Base-by-base conservation (phyloP, 441 rosid species). In the Gossypium trilobum region DNA sequence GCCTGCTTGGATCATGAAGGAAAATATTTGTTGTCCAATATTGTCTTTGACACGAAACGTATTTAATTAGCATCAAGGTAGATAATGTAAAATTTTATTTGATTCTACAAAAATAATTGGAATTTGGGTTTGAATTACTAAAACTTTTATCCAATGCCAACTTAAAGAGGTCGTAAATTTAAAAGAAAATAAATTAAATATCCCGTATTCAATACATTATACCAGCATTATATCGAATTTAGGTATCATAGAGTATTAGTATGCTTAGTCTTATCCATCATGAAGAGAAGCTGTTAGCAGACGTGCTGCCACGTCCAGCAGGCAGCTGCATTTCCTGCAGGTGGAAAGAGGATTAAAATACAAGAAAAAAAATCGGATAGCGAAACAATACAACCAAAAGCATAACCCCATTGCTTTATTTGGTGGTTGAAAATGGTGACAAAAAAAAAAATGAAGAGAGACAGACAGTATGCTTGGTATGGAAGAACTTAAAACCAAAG, bases 401-500 rank as follows among this genome's bases (percentile, higher is more conserved):
- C 27, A 2, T 7, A 61, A 42, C 46, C 2, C 2, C 1, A 1
- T 55, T 56, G 54, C 52, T 54, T 54, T 23, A 54, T 50, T 68
- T 33, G 73, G 73, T 52, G 52, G 63, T 27, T 23, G 29, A 16
- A 17, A 52, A 70, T 17, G 63, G 19, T 2, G 4, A 4, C 3
- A 42, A 16, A 52, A 69, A 61, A 29, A 61, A 56, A 29, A 42
- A 52, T 73, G 25, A 73, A 2, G 44, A 22, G 27, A 27, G 31
- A 27, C 5, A 3, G 31, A 20, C 7, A 46, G 55, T 3, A 70
- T 78, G 87, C 87, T 85, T 82, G 54, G 68, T 62, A 59, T 33
- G 76, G 48, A 82, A 77, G 80, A 72, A 78, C 85, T 80, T 84
- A 8, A 73, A 70, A 73, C 70, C 75, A 13, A 84, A 80, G 89